Base-by-base conservation (phyloP, 2,329 filamentous ascomycete genomes). In the Thermochaetoides dissita region DNA sequence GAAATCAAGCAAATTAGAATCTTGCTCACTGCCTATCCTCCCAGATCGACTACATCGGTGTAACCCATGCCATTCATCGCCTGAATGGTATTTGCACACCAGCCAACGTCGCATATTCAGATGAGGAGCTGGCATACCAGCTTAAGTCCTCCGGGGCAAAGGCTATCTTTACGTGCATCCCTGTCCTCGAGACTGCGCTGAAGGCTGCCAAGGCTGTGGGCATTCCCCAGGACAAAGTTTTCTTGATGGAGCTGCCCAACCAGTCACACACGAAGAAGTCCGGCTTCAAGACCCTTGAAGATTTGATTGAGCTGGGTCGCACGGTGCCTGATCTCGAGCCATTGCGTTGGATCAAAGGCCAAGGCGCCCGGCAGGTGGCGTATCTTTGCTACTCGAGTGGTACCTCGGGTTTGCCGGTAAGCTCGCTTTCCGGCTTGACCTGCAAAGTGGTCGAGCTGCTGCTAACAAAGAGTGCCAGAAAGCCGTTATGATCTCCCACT, bases 311-410 rank as follows among this genome's bases (percentile, higher is more conserved):
- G 2, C 66, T 78, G 46, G 84, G 84, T 28, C 53, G 59, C 37
- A 62, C 64, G 10, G 59, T 78, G 31, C 68, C 72, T 3, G 59
- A 65, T 11, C 57, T 82, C 17, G 67, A 74, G 45, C 61, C 67
- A 6, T 57, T 81, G 53, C 66, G 65, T 30, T 84, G 79, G 79
- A 54, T 61, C 35, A 68, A 69, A 45, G 81, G 81, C 0, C 76
- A 84, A 51, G 80, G 78, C 3, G 71, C 72, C 32, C 73, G 74
- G 41, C 78, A 81, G 52, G 76, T 76, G 6, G 81, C 84, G 0
- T 89, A 83, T 55, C 66, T 93, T 36, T 87, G 81, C 62, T 88
- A 85, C 58, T 86, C 81, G 0, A 84, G 79, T 56, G 84, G 84
- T 12, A 89, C 84, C 1, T 87, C 82, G 8, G 84, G 84, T 3